phyloP scores from a whole-genome alignment of 352 stramenopile species.

The Globisporangium sylvaticum region DNA sequence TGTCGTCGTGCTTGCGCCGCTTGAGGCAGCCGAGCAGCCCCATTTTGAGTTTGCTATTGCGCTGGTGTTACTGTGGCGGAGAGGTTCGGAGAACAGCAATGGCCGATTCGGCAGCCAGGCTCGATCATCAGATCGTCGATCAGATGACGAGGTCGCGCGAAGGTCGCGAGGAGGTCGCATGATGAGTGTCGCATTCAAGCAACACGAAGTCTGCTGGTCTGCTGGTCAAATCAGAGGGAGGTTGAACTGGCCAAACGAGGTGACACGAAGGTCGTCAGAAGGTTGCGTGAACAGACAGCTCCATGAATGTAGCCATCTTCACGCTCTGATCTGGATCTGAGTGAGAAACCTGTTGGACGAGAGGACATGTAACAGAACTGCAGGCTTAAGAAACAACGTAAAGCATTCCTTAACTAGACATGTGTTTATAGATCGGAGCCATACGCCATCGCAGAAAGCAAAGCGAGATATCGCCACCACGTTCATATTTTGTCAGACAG shows the following conservation, averaged over 20 bases:
- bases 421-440: too few species aligned
- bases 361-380: neutral
- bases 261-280: neutral
- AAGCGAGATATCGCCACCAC: too few species aligned
- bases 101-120: neutral
- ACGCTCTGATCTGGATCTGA: neutral
- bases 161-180: neutral
- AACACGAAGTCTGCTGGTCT: too few species aligned
- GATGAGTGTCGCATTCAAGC: neutral
- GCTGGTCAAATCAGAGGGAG: too few species aligned
- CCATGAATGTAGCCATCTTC: neutral
- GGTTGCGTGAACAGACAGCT: neutral
- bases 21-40: conserved; percentile 33
- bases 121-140: neutral
- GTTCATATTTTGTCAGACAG: neutral
- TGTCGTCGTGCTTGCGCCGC: conserved; percentile 4
- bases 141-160: neutral
- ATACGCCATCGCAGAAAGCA: too few species aligned
- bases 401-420: neutral
- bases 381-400: neutral
- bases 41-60: neutral
- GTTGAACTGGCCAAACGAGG: neutral
- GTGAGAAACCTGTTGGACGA: neutral
- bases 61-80: neutral
- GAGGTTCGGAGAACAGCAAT: neutral